Conservation (phyloP, 2,329 filamentous ascomycete species). For the Sporothrix globosa region DNA sequence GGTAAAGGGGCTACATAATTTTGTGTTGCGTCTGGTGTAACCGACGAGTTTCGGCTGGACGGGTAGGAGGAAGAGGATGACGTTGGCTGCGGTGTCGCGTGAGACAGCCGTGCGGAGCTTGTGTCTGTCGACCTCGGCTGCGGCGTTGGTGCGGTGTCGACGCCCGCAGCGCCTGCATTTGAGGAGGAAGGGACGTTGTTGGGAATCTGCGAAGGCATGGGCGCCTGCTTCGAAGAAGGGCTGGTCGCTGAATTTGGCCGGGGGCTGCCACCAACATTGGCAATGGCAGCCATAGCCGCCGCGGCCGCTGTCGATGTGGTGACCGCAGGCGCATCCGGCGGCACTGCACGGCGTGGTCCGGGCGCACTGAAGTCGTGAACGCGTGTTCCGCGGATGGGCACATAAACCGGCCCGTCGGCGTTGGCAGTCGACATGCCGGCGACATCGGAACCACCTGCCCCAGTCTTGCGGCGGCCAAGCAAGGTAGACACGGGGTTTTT, state of each 20-base stretch:
- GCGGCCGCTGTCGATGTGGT: slow-evolving; percentile 28
- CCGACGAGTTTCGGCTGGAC: slow-evolving; percentile 14
- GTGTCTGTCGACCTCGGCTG: slow-evolving; percentile 4
- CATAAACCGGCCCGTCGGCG: slow-evolving; percentile 55
- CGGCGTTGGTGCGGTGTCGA: background rate
- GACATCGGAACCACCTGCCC: slow-evolving; percentile 53
- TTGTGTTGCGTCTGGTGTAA: slow-evolving; percentile 31
- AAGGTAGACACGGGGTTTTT: slow-evolving; percentile 64
- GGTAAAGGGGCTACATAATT: slow-evolving; percentile 18
- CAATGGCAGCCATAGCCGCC: slow-evolving; percentile 29
- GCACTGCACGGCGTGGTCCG: slow-evolving; percentile 50
- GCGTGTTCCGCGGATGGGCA: slow-evolving; percentile 66
- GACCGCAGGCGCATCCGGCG: slow-evolving; percentile 37
- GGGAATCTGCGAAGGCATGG: background rate
- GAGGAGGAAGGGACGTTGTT: background rate
- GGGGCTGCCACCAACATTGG: slow-evolving; percentile 9
- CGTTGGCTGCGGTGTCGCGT: slow-evolving; percentile 23
- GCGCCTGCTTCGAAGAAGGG: slow-evolving; percentile 10
- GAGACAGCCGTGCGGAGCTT: slow-evolving; percentile 25
- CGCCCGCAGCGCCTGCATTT: background rate
- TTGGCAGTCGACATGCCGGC: slow-evolving; percentile 48
- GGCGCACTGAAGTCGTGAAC: slow-evolving; percentile 70
- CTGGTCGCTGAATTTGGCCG: slow-evolving; percentile 5
- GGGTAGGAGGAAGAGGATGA: slow-evolving; percentile 16
- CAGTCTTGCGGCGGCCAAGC: slow-evolving; percentile 60